A percentile compares a stretch with the other conserved stretches of the same genome.
These are phyloP conservation scores for Monosporascus sp. DNA, from an alignment of 2,329 filamentous ascomycete genomes.

Conservation along the genomic window DNA sequence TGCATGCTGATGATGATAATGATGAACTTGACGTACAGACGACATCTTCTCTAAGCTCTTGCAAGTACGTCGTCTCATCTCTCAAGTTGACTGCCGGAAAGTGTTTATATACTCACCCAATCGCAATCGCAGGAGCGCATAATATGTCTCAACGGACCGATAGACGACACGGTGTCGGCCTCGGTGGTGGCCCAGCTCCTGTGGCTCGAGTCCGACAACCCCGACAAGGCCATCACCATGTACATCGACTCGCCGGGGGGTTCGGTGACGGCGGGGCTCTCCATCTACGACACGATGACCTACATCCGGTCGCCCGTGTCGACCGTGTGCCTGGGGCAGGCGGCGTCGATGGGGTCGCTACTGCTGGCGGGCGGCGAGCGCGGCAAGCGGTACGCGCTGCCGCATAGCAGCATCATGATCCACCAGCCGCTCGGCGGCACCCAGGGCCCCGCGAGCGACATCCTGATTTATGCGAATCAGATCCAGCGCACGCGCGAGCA, in stretches of 20 bases:
- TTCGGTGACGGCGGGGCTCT: slow-evolving; percentile 78
- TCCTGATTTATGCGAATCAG: slow-evolving; percentile 95
- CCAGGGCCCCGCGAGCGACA: slow-evolving; percentile 67
- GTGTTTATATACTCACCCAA: slow-evolving; percentile 11
- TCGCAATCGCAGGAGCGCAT: slow-evolving; percentile 69
- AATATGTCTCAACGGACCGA: slow-evolving; percentile 84
- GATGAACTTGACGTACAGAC: slow-evolving; percentile 45
- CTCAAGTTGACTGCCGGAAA: not conserved
- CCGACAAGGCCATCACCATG: slow-evolving; percentile 90
- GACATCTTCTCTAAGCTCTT: slow-evolving; percentile 79
- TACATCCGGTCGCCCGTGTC: slow-evolving; percentile 92
- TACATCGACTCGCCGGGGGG: slow-evolving; percentile 98
- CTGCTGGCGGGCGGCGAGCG: slow-evolving; percentile 80
- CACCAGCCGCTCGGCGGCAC: slow-evolving; percentile 85
- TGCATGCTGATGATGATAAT: slow-evolving; percentile 11
- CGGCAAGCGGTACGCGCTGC: slow-evolving; percentile 81
- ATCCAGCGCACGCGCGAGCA: slow-evolving; percentile 82
- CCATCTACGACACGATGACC: slow-evolving; percentile 98
- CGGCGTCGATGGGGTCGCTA: slow-evolving; percentile 90
- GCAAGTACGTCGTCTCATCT: slow-evolving; percentile 47
- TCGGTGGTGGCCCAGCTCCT: slow-evolving; percentile 92
- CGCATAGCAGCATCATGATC: slow-evolving; percentile 95
- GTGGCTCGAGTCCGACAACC: slow-evolving; percentile 95
- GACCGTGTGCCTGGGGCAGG: slow-evolving; percentile 91
- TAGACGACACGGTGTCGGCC: slow-evolving; percentile 88